Percentiles rank a stretch among this genome's conserved stretches.
These are phyloP conservation scores for Leishmania guyanensis DNA, from an alignment of 208 protist species.

Conservation along the genomic window DNA sequence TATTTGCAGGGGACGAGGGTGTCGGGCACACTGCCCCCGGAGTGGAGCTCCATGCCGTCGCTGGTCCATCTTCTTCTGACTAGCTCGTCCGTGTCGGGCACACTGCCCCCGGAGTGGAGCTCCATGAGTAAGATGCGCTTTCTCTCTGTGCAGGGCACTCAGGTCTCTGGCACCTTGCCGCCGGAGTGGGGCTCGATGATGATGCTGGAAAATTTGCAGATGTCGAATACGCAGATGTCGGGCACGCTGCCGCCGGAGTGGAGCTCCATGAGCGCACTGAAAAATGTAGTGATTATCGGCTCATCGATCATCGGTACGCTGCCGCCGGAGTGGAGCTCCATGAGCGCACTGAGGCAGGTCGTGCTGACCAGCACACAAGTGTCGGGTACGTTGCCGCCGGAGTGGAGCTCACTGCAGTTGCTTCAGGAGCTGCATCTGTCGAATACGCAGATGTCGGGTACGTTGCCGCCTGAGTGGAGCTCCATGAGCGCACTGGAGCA, in stretches of 20 bases:
- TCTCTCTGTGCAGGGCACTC: neutral
- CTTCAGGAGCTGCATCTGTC: neutral
- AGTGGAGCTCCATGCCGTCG: constrained; percentile 11
- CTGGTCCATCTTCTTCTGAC: neutral
- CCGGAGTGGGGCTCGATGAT: neutral
- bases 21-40: constrained; percentile 4
- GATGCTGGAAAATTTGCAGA: neutral
- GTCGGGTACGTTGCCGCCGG: neutral
- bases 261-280: neutral
- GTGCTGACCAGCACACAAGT: neutral
- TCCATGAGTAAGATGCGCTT: neutral
- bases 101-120: constrained; percentile 13
- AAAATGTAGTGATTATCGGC: neutral
- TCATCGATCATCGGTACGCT: constrained; percentile 3
- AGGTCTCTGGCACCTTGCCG: neutral
- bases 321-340: constrained; percentile 9
- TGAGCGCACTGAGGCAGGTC: constrained; percentile 2
- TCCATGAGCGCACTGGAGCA: neutral
- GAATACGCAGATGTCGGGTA: neutral
- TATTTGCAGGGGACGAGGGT: neutral
- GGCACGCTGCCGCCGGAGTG: neutral
- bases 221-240: neutral
- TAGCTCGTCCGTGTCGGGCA: neutral
- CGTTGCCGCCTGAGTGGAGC: constrained; percentile 2
- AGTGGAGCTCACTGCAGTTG: neutral